phyloP scores from a whole-genome alignment of 2,329 filamentous ascomycete genomes.

The Sphaerulina populicola region DNA sequence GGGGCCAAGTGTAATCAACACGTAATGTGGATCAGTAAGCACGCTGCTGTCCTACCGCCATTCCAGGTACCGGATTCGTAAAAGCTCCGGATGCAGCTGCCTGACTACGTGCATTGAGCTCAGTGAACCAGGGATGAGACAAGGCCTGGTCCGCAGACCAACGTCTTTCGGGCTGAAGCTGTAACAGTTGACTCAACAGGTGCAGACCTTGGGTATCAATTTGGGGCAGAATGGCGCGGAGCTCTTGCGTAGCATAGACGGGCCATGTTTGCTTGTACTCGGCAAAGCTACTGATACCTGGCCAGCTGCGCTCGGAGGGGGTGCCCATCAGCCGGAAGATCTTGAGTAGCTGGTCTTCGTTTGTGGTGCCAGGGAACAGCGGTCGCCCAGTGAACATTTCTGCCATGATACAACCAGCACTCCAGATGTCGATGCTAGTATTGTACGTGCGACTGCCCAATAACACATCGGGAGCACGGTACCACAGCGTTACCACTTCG shows the following conservation, averaged over 20 bases:
- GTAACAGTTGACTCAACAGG: constrained; percentile 80
- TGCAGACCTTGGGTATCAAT: constrained; percentile 84
- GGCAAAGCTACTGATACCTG: constrained; percentile 87
- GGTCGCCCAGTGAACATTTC: constrained; percentile 98
- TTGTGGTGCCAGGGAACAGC: constrained; percentile 93
- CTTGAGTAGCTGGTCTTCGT: constrained; percentile 92
- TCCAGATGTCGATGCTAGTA: constrained; percentile 99
- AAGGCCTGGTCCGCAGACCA: constrained; percentile 81
- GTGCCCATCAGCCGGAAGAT: constrained; percentile 99
- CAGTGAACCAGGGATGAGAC: constrained; percentile 85
- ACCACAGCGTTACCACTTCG: constrained; percentile 96
- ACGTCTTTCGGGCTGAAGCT: constrained; percentile 82
- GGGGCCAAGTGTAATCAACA: neutral
- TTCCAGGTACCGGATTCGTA: constrained; percentile 17
- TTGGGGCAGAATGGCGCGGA: constrained; percentile 77
- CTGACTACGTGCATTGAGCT: constrained; percentile 44
- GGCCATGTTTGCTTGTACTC: constrained; percentile 96
- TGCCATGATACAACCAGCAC: constrained; percentile 97
- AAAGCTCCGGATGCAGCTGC: constrained; percentile 21
- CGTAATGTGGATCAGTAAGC: constrained; percentile 16
- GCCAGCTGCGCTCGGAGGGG: constrained; percentile 90
- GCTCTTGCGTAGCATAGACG: constrained; percentile 85
- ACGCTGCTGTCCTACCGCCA: constrained; percentile 20
- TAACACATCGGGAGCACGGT: constrained; percentile 90
- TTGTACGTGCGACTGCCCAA: constrained; percentile 94